These are phyloP conservation scores for Coccomyxa sp. DNA, from an alignment of 139 green algal species.

Conservation along the genomic window DNA sequence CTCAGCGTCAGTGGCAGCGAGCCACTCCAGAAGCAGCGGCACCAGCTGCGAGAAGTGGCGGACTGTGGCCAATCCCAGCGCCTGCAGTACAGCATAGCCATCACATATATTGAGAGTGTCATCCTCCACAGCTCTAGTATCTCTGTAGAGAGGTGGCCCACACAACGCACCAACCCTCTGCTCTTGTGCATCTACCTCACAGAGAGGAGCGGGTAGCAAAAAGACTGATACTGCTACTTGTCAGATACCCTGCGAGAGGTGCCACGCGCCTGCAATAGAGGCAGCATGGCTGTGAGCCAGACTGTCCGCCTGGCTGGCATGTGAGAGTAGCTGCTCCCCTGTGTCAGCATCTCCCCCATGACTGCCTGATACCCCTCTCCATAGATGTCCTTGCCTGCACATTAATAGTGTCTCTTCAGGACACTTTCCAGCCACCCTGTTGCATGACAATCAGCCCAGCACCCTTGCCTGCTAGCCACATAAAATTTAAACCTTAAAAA, in stretches of 20 bases:
- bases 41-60: slow-evolving; percentile 31
- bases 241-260: neutral
- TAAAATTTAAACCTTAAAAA: neutral
- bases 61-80: slow-evolving; percentile 26
- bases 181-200: neutral
- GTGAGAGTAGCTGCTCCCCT: slow-evolving; percentile 15
- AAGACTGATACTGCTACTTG: neutral
- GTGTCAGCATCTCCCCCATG: slow-evolving; percentile 23
- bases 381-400: neutral
- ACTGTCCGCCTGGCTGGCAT: neutral
- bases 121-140: neutral
- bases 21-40: slow-evolving; percentile 47
- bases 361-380: neutral
- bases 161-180: neutral
- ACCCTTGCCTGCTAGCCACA: neutral
- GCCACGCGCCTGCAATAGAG: slow-evolving; percentile 4
- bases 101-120: neutral
- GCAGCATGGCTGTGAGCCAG: slow-evolving; percentile 6
- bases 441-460: neutral
- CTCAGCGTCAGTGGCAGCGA: slow-evolving; percentile 22
- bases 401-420: slow-evolving; percentile 10
- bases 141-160: neutral
- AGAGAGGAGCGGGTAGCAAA: too few species aligned
- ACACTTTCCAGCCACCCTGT: neutral
- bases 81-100: neutral